Percentiles rank a stretch among this genome's conserved stretches.
Conservation (phyloP, 305 asterid species). For the Caryopteris hybrid region DNA sequence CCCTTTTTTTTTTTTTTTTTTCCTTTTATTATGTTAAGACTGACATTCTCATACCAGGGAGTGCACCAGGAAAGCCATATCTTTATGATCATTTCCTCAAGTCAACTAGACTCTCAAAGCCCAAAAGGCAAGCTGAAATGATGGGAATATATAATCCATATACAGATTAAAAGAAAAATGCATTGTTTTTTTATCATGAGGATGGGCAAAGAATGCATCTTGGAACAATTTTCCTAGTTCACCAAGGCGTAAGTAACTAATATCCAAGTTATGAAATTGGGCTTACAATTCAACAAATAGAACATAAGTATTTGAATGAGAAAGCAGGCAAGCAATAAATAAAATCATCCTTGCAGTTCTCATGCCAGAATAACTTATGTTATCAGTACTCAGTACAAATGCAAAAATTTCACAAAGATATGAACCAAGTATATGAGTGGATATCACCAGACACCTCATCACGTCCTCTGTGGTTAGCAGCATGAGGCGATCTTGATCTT, state of each 20-base stretch:
- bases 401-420: constrained; percentile 6
- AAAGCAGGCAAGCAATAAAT: background rate
- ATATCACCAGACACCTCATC: constrained; percentile 95
- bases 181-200: background rate
- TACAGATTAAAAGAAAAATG: background rate
- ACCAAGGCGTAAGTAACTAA: background rate
- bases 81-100: background rate
- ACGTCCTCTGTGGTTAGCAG: constrained; percentile 49
- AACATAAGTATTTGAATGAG: background rate
- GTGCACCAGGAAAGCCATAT: background rate
- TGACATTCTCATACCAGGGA: background rate
- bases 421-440: constrained; percentile 27
- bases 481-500: constrained; percentile 72
- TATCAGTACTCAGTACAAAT: constrained; percentile 9
- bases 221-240: background rate
- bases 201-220: constrained; percentile 3
- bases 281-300: background rate
- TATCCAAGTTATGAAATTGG: background rate
- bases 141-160: background rate
- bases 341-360: background rate
- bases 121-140: background rate
- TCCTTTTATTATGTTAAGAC: background rate
- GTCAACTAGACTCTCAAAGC: background rate
- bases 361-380: background rate
- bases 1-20: background rate